A percentile compares a stretch with the other conserved stretches of the same genome.
Conservation (phyloP, 2,329 filamentous ascomycete species). For the Teratosphaeria viscida region DNA sequence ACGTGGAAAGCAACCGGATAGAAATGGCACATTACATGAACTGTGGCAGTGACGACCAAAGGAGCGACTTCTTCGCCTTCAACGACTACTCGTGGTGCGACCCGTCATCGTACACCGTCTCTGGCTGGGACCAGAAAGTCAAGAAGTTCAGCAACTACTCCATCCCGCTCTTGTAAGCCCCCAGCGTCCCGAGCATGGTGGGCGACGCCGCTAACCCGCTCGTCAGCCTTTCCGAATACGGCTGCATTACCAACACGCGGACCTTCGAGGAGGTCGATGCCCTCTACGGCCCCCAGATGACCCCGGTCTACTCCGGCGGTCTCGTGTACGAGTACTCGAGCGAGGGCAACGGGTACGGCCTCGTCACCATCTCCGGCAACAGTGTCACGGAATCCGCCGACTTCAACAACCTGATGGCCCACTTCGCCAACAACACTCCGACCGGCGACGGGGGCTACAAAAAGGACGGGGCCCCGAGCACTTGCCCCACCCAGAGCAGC, state of each 20-base stretch:
- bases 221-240: constrained; percentile 72
- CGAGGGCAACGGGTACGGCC: constrained; percentile 69
- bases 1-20: constrained; percentile 73
- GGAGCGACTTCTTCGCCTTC: constrained; percentile 81
- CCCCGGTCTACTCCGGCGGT: constrained; percentile 82
- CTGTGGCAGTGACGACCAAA: constrained; percentile 73
- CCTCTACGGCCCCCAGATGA: constrained; percentile 78
- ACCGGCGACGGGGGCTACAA: constrained; percentile 51
- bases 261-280: constrained; percentile 69
- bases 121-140: constrained; percentile 83
- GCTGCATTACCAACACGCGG: constrained; percentile 74
- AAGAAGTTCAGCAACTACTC: constrained; percentile 79
- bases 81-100: constrained; percentile 87
- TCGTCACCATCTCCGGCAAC: constrained; percentile 54
- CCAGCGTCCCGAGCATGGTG: not conserved
- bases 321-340: constrained; percentile 90
- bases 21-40: constrained; percentile 60
- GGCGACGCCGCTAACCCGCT: constrained; percentile 5
- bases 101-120: constrained; percentile 54
- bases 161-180: constrained; percentile 62
- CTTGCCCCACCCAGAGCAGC: constrained; percentile 43
- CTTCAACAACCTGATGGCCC: constrained; percentile 48
- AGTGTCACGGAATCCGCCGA: constrained; percentile 47
- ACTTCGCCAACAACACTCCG: constrained; percentile 42
- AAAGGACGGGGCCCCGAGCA: constrained; percentile 39